Base-by-base conservation (phyloP, 805 yeast genomes). In the Ogataea minuta region DNA sequence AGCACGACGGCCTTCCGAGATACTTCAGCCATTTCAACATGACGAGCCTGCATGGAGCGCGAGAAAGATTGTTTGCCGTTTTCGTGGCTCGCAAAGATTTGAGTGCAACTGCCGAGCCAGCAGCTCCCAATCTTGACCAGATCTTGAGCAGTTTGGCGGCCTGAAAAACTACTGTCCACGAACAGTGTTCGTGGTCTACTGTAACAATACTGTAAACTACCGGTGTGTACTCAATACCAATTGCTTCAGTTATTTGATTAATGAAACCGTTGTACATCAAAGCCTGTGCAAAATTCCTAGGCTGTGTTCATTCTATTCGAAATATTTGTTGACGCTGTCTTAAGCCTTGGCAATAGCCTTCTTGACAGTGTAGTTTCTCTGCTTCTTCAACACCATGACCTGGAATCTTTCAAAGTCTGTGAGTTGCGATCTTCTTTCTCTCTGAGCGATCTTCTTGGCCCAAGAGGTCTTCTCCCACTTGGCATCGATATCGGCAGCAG, bases 351-450 rank as follows among this genome's bases (percentile, higher is more conserved):
- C 95, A 66, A 85, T 81, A 72, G 95, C 95, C 81, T 88, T 90
- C 79, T 84, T 87, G 66, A 88, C 91, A 74, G 89, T 86, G 70
- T 72, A 84, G 77, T 89, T 85, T 77, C 87, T 88, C 81, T 95
- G 97, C 83, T 91, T 93, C 85, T 85, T 93, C 71, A 89, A 81
- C 62, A 89, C 95, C 72, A 85, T 69, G 62, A 91, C 99, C 81
- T 91, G 96, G 96, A 93, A 93, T 83, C 99, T 90, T 80, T 93
- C 96, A 65, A 93, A 93, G 76, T 93, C 99, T 60, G 91, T 68
- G 71, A 95, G 84, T 67, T 82, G 76, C 64, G 95, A 73, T 81
- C 99, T 87, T 74, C 82, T 87, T 73, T 84, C 82, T 74, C 87
- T 88, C 74, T 86, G 84, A 68, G 95, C 96, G 64, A 93, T 84